phyloP scores from a whole-genome alignment of 1,139 yeast species.

The Hyphopichia wangnamkhiaoensis region DNA sequence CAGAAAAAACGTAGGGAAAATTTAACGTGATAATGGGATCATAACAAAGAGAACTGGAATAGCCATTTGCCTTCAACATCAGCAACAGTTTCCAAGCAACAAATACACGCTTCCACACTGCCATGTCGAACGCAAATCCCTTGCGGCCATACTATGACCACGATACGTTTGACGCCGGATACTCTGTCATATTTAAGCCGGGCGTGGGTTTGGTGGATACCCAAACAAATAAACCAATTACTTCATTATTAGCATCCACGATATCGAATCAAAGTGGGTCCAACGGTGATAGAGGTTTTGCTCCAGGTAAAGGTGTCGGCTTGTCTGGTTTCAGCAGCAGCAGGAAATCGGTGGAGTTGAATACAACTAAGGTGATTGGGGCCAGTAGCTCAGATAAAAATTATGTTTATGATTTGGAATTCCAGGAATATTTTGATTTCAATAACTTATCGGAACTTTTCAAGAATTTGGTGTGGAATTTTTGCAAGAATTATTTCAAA shows the following conservation, averaged over 20 bases:
- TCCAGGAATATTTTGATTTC: slow-evolving; percentile 64
- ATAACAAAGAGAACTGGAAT: too few relatives aligned
- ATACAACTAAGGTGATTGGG: slow-evolving; percentile 8
- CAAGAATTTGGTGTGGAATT: slow-evolving; percentile 56
- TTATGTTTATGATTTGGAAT: slow-evolving; percentile 63
- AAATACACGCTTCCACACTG: too few relatives aligned
- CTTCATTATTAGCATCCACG: slow-evolving; percentile 23
- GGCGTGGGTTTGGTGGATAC: slow-evolving; percentile 59
- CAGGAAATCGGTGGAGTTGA: slow-evolving; percentile 13
- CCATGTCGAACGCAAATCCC: slow-evolving; percentile 11
- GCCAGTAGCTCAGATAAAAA: slow-evolving; percentile 34
- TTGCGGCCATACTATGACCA: slow-evolving; percentile 76
- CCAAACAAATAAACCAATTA: slow-evolving; percentile 36
- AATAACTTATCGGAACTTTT: slow-evolving; percentile 57
- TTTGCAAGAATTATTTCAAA: slow-evolving; percentile 66
- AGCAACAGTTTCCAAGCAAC: too few relatives aligned
- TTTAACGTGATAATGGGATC: too few relatives aligned
- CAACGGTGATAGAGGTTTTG: slow-evolving; percentile 11
- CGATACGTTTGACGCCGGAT: slow-evolving; percentile 67
- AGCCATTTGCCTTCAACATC: too few relatives aligned
- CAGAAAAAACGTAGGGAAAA: too few relatives aligned
- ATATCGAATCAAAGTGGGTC: slow-evolving; percentile 14
- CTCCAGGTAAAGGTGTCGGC: slow-evolving; percentile 25
- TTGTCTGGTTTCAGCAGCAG: slow-evolving; percentile 16
- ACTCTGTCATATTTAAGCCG: slow-evolving; percentile 59